Conservation (phyloP, 768 basidiomycete species). For the Suillus brevipes region DNA sequence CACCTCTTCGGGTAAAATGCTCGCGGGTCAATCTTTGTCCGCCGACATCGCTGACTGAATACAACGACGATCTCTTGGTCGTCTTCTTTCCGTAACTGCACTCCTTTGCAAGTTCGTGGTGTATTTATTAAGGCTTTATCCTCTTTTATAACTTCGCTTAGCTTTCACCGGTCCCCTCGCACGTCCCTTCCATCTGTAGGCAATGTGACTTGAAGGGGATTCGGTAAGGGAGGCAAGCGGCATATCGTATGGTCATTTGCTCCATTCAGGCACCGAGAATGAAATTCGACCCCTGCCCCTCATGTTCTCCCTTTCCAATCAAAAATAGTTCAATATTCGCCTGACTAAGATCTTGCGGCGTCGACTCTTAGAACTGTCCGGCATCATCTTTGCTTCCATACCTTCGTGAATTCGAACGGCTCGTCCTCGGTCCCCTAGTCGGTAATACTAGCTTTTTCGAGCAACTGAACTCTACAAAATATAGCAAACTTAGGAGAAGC, state of each 20-base stretch:
- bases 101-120: neutral
- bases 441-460: neutral
- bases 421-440: neutral
- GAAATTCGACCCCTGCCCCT: neutral
- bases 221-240: neutral
- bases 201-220: neutral
- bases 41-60: neutral
- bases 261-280: constrained; percentile 10
- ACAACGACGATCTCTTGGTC: neutral
- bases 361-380: neutral
- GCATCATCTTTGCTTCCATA: neutral
- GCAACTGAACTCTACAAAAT: neutral
- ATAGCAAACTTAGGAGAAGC: neutral
- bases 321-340: neutral
- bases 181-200: neutral
- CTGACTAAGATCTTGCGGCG: neutral
- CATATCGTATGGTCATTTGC: neutral
- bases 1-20: neutral
- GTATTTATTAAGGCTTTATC: neutral
- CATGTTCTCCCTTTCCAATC: neutral
- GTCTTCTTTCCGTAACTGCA: neutral
- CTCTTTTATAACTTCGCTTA: neutral
- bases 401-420: neutral
- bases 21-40: neutral
- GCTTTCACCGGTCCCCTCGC: neutral